Base-by-base conservation (phyloP, 2,329 filamentous ascomycete genomes). In the Fusarium sacchari region DNA sequence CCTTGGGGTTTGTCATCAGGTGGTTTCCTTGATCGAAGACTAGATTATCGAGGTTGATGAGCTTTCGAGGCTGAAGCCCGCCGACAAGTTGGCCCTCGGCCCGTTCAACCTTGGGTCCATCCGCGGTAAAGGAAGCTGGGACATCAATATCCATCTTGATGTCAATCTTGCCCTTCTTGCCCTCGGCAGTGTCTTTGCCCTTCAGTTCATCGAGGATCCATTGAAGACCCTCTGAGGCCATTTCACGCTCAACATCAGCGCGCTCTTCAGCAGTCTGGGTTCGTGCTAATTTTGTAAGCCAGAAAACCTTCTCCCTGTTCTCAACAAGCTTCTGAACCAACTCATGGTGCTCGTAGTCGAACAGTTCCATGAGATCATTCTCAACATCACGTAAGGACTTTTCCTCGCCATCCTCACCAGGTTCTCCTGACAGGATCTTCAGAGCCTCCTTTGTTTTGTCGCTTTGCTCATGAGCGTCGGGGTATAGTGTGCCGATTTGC, bases 21-120 rank as follows among this genome's bases (percentile, higher is more conserved):
- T 99, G 96, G 79, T 98, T 99, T 60, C 96, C 96, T 83, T 98
- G 96, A 77, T 98, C 96, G 80, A 99, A 99, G 43, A 98, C 89
- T 39, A 99, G 89, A 78, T 98, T 98, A 65, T 99, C 96, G 58
- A 99, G 87, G 80, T 98, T 98, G 81, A 99, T 94, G 49, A 94
- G 85, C 80, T 94, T 94, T 75, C 92, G 92, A 6, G 97, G 96
- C 78, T 96, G 93, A 42, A 99, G 86, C 20, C 94, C 95, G 61
- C 95, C 94, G 37, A 95, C 88, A 26, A 97, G 85, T 59, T 89
- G 89, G 58, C 91, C 92, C 55, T 94, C 93, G 28, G 85, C 81
- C 52, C 88, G 88, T 69, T 93, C 89, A 80, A 81, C 76, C 79
- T 87, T 89, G 32, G 83, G 78, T 5, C 81, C 82, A 32, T 84